phyloP scores from a whole-genome alignment of 495 filamentous ascomycete species.

The Tuber aestivum region DNA sequence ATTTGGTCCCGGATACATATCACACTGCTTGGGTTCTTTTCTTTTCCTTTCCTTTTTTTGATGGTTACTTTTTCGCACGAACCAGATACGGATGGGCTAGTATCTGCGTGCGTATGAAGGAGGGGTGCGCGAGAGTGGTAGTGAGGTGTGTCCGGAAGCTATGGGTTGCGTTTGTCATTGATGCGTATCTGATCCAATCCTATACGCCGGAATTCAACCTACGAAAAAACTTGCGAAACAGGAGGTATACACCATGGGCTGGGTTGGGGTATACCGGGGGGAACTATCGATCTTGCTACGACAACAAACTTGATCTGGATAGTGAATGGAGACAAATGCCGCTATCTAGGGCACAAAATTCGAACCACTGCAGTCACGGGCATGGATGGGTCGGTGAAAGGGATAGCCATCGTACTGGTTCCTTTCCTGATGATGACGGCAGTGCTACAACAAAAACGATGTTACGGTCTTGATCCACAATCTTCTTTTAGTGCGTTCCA shows the following conservation, averaged over 20 bases:
- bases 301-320: conserved; percentile 2
- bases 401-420: neutral
- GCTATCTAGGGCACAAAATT: neutral
- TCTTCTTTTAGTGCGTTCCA: neutral
- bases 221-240: neutral
- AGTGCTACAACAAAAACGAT: conserved; percentile 16
- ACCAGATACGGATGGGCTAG: neutral
- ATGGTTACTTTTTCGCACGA: conserved; percentile 26
- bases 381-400: neutral
- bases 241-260: conserved; percentile 6
- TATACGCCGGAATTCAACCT: neutral
- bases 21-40: conserved; percentile 28
- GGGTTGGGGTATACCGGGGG: conserved; percentile 12
- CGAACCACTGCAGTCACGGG: neutral
- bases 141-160: neutral
- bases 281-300: conserved; percentile 14
- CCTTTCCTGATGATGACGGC: conserved; percentile 5
- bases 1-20: conserved; percentile 22
- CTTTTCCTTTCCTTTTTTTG: conserved; percentile 14
- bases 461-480: conserved; percentile 8
- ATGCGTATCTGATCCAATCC: neutral
- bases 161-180: conserved; percentile 8
- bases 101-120: conserved; percentile 25
- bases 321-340: neutral
- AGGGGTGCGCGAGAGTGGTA: conserved; percentile 9